Evolutionary conservation across 768 basidiomycete species (phyloP).

Genomic region (Hericium alpestre): DNA sequence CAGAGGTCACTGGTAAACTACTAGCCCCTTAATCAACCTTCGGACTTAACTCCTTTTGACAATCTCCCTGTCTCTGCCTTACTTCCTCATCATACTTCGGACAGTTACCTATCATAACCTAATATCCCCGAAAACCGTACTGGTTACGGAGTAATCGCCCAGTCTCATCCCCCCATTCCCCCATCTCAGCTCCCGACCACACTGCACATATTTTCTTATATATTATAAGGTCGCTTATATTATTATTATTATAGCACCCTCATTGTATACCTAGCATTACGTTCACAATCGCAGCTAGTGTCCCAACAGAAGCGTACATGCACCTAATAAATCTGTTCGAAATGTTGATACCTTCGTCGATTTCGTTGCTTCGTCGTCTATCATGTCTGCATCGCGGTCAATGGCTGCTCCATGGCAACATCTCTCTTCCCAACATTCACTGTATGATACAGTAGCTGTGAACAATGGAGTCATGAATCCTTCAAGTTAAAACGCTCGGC

Average conservation of each 20-base stretch:
- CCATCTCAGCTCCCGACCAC: background rate
- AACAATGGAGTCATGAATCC: no score
- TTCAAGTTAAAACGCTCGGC: no score
- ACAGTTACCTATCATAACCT: background rate
- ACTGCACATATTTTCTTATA: background rate
- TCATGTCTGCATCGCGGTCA: no score
- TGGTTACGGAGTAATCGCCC: background rate
- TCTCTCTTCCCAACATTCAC: no score
- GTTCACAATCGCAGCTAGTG: background rate
- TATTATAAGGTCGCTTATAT: background rate
- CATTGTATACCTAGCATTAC: conserved; percentile 3
- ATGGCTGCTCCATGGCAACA: no score
- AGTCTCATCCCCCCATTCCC: background rate
- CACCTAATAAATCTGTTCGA: no score
- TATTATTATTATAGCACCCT: background rate
- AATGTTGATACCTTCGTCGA: no score
- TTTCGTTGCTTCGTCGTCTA: no score
- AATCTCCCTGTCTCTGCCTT: background rate
- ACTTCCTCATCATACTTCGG: background rate
- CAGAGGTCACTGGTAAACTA: conserved; percentile 43
- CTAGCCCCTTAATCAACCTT: background rate
- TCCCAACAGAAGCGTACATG: background rate
- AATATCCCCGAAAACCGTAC: background rate
- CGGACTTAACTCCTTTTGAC: background rate
- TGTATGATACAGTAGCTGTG: no score